Evolutionary conservation across 257 asterid species (phyloP).

Genomic region (Cordia subcordata): DNA sequence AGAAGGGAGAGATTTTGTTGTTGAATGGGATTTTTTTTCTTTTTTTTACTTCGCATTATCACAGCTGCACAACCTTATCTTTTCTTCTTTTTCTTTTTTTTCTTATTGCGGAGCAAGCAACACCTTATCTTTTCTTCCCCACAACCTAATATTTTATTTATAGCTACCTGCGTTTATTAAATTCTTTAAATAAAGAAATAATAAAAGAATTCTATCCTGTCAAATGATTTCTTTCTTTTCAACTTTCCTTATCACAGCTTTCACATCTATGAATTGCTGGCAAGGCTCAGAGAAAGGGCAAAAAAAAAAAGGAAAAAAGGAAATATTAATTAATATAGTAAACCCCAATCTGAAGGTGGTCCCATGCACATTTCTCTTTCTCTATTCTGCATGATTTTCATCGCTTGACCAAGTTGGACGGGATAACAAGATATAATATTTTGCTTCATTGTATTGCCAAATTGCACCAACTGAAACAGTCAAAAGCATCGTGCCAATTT

Average conservation of each 20-base stretch:
- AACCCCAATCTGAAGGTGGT: conserved; percentile 22
- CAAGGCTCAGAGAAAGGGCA: conserved; percentile 9
- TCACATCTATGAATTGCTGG: conserved; percentile 43
- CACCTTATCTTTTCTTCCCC: conserved; percentile 61
- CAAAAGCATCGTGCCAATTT: conserved; percentile 24
- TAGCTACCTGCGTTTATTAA: conserved; percentile 9
- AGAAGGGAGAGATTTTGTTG: conserved; percentile 55
- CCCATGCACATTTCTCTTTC: conserved; percentile 14
- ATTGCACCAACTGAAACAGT: conserved; percentile 27
- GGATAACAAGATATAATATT: background rate
- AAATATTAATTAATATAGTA: conserved; percentile 15
- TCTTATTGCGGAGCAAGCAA: too few species aligned
- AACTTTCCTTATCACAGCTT: conserved; percentile 31
- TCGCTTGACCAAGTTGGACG: conserved; percentile 26
- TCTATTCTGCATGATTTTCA: conserved; percentile 35
- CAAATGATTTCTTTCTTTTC: conserved; percentile 12
- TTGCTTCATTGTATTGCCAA: conserved; percentile 20
- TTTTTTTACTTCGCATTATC: conserved; percentile 51
- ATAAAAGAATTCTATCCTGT: conserved; percentile 5
- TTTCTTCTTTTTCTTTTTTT: too few species aligned
- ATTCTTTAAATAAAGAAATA: conserved; percentile 16
- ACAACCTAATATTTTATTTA: conserved; percentile 32
- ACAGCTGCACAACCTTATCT: conserved; percentile 57
- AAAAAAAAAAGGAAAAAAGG: background rate
- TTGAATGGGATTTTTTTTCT: conserved; percentile 37